Evolutionary conservation across 2,329 filamentous ascomycete species (phyloP).

Genomic region (Aspergillus pseudoterreus): DNA sequence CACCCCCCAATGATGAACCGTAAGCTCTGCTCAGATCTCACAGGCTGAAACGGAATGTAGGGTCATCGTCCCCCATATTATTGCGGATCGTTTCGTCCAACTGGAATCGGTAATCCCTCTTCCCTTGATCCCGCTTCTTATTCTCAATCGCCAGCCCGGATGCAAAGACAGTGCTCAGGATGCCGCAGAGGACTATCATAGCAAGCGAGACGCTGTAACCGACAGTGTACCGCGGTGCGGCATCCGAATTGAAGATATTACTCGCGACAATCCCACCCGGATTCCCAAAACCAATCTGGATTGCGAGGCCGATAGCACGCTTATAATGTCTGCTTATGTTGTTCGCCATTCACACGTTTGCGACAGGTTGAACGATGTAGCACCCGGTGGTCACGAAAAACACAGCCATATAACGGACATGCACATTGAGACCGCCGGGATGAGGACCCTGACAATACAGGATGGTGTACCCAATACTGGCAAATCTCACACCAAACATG

Average conservation of each 20-base stretch:
- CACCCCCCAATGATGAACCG: not conserved
- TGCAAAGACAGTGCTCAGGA: conserved; percentile 22
- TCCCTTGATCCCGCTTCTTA: conserved; percentile 22
- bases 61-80: conserved; percentile 34
- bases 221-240: conserved; percentile 34
- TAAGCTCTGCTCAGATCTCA: conserved; percentile 7
- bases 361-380: conserved; percentile 28
- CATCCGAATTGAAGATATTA: conserved; percentile 37
- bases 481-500: conserved; percentile 30
- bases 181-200: conserved; percentile 25
- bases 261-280: conserved; percentile 22
- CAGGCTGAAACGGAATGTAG: conserved; percentile 31
- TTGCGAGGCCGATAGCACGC: conserved; percentile 34
- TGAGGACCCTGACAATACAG: conserved; percentile 26
- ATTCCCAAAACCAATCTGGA: too few relatives aligned
- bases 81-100: conserved; percentile 21
- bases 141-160: conserved; percentile 27
- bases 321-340: conserved; percentile 39
- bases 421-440: conserved; percentile 16
- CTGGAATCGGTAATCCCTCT: conserved; percentile 21
- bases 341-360: conserved; percentile 35
- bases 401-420: conserved; percentile 21
- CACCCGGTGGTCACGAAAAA: conserved; percentile 22
- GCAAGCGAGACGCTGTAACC: conserved; percentile 30
- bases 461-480: conserved; percentile 33